Conservation (phyloP, 345 rosid species). For the Eucalyptus viminalis region DNA sequence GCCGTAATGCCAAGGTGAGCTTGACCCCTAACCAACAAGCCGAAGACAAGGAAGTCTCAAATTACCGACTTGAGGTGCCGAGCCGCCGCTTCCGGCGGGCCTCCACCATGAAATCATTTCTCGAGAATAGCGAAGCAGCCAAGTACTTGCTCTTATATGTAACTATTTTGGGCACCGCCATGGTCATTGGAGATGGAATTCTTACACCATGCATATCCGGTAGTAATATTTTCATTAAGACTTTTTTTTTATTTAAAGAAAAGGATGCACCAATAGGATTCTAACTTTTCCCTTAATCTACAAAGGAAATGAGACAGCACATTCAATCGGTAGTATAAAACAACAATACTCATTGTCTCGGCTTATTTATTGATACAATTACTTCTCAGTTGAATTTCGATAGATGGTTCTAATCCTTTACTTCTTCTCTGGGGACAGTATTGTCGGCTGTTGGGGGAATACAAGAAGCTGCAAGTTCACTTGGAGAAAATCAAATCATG, state of each 20-base stretch:
- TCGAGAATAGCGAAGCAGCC: slow-evolving; percentile 1
- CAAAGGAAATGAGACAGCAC: background rate
- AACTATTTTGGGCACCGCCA: slow-evolving; percentile 16
- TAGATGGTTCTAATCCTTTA: background rate
- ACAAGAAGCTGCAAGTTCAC: background rate
- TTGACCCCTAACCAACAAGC: slow-evolving; percentile 11
- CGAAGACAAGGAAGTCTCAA: slow-evolving; percentile 5
- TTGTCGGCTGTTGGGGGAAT: slow-evolving; percentile 14
- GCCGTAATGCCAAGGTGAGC: slow-evolving; percentile 5
- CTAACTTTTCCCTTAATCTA: background rate
- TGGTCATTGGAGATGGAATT: slow-evolving; percentile 29
- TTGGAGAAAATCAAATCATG: background rate
- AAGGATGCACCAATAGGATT: background rate
- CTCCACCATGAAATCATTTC: background rate
- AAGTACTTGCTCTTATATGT: slow-evolving; percentile 1
- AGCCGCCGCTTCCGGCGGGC: background rate
- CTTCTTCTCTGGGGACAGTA: slow-evolving; percentile 11
- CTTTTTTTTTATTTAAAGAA: background rate
- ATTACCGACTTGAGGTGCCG: background rate
- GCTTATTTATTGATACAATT: background rate
- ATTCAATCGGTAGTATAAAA: rapidly evolving
- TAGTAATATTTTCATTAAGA: background rate
- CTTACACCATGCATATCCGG: slow-evolving; percentile 17
- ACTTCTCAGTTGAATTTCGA: background rate
- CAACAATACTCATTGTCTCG: background rate